Conservation (phyloP, 352 stramenopile genomes). For the Thraustotheca clavata region DNA sequence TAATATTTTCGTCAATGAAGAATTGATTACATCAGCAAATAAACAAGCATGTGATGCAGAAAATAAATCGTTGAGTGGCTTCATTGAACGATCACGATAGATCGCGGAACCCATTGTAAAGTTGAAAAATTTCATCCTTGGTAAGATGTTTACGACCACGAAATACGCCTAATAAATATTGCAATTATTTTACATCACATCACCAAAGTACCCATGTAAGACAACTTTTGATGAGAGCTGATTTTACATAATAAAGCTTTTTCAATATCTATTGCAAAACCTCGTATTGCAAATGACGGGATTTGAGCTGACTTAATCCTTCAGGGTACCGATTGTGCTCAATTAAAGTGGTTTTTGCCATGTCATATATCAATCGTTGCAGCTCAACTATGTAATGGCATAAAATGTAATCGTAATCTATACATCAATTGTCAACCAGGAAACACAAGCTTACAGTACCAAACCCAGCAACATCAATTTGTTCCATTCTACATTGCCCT, state of each 20-base stretch:
- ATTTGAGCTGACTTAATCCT: constrained; percentile 65
- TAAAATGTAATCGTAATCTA: constrained; percentile 93
- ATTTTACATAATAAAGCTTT: constrained; percentile 92
- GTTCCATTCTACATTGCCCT: neutral
- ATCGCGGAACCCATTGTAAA: constrained; percentile 85
- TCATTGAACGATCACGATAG: constrained; percentile 79
- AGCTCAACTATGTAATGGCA: constrained; percentile 89
- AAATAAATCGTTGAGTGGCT: constrained; percentile 92
- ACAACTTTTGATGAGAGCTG: constrained; percentile 90
- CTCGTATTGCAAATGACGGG: constrained; percentile 86
- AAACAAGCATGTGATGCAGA: constrained; percentile 89
- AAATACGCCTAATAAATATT: constrained; percentile 60
- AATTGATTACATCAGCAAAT: constrained; percentile 91
- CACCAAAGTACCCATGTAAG: constrained; percentile 28
- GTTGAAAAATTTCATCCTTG: constrained; percentile 68
- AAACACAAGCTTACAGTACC: constrained; percentile 24
- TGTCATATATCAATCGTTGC: constrained; percentile 89
- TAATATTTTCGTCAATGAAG: constrained; percentile 84
- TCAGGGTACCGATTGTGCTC: constrained; percentile 78
- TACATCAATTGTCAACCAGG: neutral
- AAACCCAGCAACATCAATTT: constrained; percentile 67
- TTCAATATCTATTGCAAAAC: constrained; percentile 89
- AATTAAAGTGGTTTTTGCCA: constrained; percentile 80
- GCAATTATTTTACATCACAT: neutral
- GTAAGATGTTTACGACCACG: constrained; percentile 80